Evolutionary conservation across 345 rosid species (phyloP).

Genomic region (Sapria himalayana): DNA sequence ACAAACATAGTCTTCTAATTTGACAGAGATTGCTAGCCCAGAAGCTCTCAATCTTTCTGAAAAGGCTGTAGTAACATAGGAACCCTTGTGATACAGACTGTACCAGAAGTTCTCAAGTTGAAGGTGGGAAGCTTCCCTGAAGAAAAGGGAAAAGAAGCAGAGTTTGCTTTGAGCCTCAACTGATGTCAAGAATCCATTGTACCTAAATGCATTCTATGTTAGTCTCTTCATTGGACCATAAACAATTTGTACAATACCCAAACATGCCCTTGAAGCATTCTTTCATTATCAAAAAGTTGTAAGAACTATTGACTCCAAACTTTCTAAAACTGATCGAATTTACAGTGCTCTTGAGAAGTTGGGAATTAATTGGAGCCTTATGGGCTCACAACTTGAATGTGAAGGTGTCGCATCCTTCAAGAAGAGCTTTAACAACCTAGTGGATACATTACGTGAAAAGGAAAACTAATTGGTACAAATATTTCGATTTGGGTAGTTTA

Average conservation of each 20-base stretch:
- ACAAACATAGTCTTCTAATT: no score
- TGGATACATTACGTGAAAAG: constrained; percentile 6
- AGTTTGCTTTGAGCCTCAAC: constrained; percentile 6
- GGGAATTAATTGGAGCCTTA: constrained; percentile 4
- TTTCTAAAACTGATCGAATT: constrained; percentile 1
- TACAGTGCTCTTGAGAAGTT: constrained; percentile 5
- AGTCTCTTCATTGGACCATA: constrained; percentile 4
- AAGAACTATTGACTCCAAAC: background rate
- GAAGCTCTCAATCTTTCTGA: constrained; percentile 5
- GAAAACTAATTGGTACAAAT: no score
- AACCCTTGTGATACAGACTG: constrained; percentile 5
- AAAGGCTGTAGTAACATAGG: constrained; percentile 5
- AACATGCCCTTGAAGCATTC: constrained; percentile 8
- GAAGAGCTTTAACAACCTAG: constrained; percentile 6
- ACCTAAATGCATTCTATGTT: constrained; percentile 3
- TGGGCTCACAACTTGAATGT: constrained; percentile 4
- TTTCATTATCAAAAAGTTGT: background rate
- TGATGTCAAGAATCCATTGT: constrained; percentile 5
- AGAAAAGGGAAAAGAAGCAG: constrained; percentile 7
- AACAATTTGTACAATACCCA: constrained; percentile 4
- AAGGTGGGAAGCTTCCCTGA: constrained; percentile 1
- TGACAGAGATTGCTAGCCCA: constrained; percentile 1
- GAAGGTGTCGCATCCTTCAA: constrained; percentile 6
- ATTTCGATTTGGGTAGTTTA: no score
- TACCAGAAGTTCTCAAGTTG: constrained; percentile 5